phyloP scores from a whole-genome alignment of 768 basidiomycete genomes.

The Hydnum rufescens region DNA sequence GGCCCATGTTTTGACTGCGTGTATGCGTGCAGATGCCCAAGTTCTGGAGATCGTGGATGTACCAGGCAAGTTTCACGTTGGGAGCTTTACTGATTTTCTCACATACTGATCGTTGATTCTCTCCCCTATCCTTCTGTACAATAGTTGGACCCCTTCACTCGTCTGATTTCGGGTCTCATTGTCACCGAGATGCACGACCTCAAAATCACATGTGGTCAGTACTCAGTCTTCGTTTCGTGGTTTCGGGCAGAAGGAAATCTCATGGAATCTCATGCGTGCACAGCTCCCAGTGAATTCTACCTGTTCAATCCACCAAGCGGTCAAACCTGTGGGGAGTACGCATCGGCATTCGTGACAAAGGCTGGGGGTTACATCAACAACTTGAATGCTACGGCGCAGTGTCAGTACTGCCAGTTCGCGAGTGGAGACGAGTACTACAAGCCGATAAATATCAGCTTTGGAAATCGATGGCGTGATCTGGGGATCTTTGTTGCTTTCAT shows the following conservation, averaged over 20 bases:
- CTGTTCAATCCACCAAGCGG: conserved; percentile 52
- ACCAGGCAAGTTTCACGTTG: conserved; percentile 17
- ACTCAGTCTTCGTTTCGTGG: neutral
- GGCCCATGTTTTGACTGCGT: too few relatives aligned
- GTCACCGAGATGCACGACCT: conserved; percentile 46
- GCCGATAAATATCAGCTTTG: conserved; percentile 46
- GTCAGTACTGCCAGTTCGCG: conserved; percentile 53
- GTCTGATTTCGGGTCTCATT: conserved; percentile 49
- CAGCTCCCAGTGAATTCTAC: conserved; percentile 31
- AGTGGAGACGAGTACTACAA: conserved; percentile 51
- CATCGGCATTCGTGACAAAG: conserved; percentile 35
- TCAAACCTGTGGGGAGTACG: conserved; percentile 56
- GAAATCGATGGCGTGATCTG: conserved; percentile 45
- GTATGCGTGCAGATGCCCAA: conserved; percentile 22
- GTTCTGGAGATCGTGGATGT: conserved; percentile 69
- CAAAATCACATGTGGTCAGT: neutral
- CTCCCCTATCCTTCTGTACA: neutral
- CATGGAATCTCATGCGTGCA: too few relatives aligned
- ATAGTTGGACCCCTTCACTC: conserved; percentile 42
- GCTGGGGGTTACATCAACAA: conserved; percentile 64
- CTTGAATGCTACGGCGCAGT: conserved; percentile 33
- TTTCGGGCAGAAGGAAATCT: too few relatives aligned
- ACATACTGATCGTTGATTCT: neutral
- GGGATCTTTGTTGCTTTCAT: conserved; percentile 47
- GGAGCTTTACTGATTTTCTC: too few relatives aligned